Evolutionary conservation across 192 early-diverging fungal species (phyloP).

Genomic region (Dissophora globulifera): DNA sequence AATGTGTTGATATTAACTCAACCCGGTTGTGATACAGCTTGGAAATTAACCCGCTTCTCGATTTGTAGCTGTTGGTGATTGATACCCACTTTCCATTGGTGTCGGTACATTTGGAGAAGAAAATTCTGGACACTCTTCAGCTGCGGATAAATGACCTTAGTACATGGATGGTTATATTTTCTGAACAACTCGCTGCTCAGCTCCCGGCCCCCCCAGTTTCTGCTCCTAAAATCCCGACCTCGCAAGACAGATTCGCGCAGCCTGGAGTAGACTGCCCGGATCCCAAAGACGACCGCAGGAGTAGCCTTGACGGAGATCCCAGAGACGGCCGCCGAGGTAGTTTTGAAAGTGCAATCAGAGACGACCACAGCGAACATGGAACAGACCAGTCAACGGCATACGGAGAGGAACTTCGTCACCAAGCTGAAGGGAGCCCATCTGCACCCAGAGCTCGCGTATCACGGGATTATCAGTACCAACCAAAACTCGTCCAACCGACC

Average conservation of each 20-base stretch:
- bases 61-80: conserved; percentile 37
- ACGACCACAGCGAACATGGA: conserved; percentile 48
- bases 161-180: conserved; percentile 32
- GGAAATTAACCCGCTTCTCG: too few relatives aligned
- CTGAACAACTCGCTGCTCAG: conserved; percentile 17
- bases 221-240: neutral
- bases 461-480: neutral
- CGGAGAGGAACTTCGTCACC: conserved; percentile 46
- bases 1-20: neutral
- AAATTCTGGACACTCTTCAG: conserved; percentile 52
- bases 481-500: conserved; percentile 42
- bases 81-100: conserved; percentile 53
- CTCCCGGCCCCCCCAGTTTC: neutral
- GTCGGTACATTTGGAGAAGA: conserved; percentile 55
- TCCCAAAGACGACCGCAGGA: neutral
- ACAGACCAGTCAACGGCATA: conserved; percentile 42
- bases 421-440: conserved; percentile 25
- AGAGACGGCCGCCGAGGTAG: conserved; percentile 3
- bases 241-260: neutral
- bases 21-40: neutral
- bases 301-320: conserved; percentile 5
- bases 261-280: neutral
- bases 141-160: conserved; percentile 43
- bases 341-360: conserved; percentile 16
- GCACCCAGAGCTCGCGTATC: neutral